A percentile compares a stretch with the other conserved stretches of the same genome.
Evolutionary conservation across 1,139 yeast species (phyloP).

Genomic region (Kodamaea sp.): DNA sequence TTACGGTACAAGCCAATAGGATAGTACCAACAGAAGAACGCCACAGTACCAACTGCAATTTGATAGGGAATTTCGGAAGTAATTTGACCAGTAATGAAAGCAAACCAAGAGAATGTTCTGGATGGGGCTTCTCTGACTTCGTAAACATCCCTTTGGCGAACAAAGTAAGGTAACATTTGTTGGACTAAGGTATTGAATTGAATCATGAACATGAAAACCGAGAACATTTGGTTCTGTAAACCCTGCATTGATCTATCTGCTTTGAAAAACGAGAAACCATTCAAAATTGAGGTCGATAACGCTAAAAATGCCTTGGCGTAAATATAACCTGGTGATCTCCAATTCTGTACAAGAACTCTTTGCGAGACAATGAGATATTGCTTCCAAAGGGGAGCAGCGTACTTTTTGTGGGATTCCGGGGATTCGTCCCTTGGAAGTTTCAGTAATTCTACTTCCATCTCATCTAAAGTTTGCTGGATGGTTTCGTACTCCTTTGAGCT

Average conservation of each 20-base stretch:
- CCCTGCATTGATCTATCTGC: slow-evolving; percentile 63
- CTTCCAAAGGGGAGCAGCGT: slow-evolving; percentile 45
- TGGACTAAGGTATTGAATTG: slow-evolving; percentile 57
- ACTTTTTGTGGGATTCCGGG: slow-evolving; percentile 29
- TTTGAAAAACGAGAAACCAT: slow-evolving; percentile 74
- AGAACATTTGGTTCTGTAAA: slow-evolving; percentile 57
- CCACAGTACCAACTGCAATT: slow-evolving; percentile 32
- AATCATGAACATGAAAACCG: slow-evolving; percentile 56
- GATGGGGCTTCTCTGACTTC: slow-evolving; percentile 72
- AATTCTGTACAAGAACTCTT: slow-evolving; percentile 64
- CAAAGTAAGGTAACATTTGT: slow-evolving; percentile 73
- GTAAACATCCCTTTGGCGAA: slow-evolving; percentile 72
- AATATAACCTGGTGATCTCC: slow-evolving; percentile 72
- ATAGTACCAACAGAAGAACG: slow-evolving; percentile 43
- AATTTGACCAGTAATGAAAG: slow-evolving; percentile 41
- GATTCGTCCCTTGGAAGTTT: slow-evolving; percentile 26
- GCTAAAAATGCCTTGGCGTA: slow-evolving; percentile 65
- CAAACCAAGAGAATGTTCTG: slow-evolving; percentile 51
- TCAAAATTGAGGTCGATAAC: slow-evolving; percentile 56
- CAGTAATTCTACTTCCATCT: slow-evolving; percentile 31
- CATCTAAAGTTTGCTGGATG: slow-evolving; percentile 24
- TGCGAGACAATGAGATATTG: slow-evolving; percentile 55
- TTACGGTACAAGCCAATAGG: slow-evolving; percentile 42
- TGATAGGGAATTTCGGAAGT: slow-evolving; percentile 41
- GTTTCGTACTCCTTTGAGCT: slow-evolving; percentile 28